Evolutionary conservation across 2,329 filamentous ascomycete genomes (phyloP).

Genomic region (Orbilia javanica): DNA sequence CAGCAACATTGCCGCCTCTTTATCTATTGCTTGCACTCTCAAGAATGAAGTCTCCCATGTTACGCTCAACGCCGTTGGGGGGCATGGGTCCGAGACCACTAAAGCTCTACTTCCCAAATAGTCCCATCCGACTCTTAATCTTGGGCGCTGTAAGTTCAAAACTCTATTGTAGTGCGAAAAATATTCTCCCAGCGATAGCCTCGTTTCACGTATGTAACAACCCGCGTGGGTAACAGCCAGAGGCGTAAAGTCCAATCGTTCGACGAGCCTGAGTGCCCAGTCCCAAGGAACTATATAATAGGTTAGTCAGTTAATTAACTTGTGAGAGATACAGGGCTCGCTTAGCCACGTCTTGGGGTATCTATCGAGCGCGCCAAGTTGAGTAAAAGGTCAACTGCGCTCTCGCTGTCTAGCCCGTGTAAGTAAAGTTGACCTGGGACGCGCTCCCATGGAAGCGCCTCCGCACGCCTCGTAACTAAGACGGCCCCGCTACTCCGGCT

Average conservation of each 20-base stretch:
- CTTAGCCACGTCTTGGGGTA: neutral
- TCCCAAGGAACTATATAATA: neutral
- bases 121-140: slow-evolving; percentile 33
- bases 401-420: neutral
- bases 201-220: slow-evolving; percentile 18
- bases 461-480: slow-evolving; percentile 20
- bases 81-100: too few relatives aligned
- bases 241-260: slow-evolving; percentile 48
- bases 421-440: neutral
- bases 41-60: slow-evolving; percentile 53
- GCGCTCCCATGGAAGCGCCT: slow-evolving; percentile 10
- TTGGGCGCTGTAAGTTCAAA: slow-evolving; percentile 26
- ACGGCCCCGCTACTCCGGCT: slow-evolving; percentile 3
- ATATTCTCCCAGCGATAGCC: slow-evolving; percentile 1
- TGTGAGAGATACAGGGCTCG: neutral
- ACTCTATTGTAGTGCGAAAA: neutral
- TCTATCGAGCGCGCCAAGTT: neutral
- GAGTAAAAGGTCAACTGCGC: slow-evolving; percentile 9
- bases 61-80: too few relatives aligned
- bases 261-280: slow-evolving; percentile 13
- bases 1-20: neutral
- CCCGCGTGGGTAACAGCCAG: slow-evolving; percentile 35
- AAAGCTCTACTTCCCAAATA: slow-evolving; percentile 39
- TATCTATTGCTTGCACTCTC: neutral
- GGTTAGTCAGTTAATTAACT: neutral